Conservation (phyloP, 2,329 filamentous ascomycete species). For the Verticillium isaacii region DNA sequence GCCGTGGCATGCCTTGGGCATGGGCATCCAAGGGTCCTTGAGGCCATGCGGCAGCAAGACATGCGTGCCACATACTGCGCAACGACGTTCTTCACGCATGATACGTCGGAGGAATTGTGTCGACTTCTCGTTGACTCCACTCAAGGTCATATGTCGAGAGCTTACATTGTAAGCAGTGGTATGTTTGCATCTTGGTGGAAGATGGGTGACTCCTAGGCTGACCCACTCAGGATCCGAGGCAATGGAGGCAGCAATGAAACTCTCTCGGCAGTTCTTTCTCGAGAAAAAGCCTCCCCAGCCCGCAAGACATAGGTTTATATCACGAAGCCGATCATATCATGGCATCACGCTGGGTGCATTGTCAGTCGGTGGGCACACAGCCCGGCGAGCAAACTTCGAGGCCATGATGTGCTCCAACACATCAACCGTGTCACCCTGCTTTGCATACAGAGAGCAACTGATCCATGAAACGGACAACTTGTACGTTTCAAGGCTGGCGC, state of each 20-base stretch:
- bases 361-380: constrained; percentile 57
- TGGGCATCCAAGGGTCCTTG: constrained; percentile 53
- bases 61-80: constrained; percentile 44
- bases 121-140: constrained; percentile 32
- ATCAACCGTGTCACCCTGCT: constrained; percentile 61
- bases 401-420: constrained; percentile 54
- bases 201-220: not conserved
- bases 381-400: constrained; percentile 57
- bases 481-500: constrained; percentile 49
- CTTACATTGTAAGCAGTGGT: constrained; percentile 25
- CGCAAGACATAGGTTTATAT: constrained; percentile 59
- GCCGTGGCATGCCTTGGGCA: constrained; percentile 70
- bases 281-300: constrained; percentile 36
- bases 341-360: constrained; percentile 67
- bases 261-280: constrained; percentile 42
- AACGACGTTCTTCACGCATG: constrained; percentile 36
- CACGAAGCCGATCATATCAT: constrained; percentile 65
- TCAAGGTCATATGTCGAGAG: constrained; percentile 27
- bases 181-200: not conserved
- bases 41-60: constrained; percentile 57
- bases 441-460: constrained; percentile 49
- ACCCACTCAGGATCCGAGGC: constrained; percentile 43
- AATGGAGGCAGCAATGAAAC: constrained; percentile 43
- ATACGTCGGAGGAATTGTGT: constrained; percentile 37
- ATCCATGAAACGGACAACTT: constrained; percentile 42